Conservation (phyloP, 1,284 basidiomycete genomes). For the Bjerkandera adusta region DNA sequence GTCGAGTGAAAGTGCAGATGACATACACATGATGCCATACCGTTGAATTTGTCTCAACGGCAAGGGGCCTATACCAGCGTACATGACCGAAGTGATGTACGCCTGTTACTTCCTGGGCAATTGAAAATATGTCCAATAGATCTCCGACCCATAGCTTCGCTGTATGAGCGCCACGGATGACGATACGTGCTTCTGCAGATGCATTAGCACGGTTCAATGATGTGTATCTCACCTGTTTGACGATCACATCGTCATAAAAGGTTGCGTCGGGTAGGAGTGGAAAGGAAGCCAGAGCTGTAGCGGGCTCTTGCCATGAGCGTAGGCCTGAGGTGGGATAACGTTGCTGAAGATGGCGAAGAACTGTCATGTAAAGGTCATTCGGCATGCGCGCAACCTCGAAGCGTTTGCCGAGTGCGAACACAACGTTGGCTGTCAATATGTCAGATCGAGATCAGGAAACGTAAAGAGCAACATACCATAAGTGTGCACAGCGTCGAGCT, state of each 20-base stretch:
- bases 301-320: neutral
- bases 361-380: neutral
- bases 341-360: no score
- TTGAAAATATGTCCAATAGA: neutral
- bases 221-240: slow-evolving; percentile 18
- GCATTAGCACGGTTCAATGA: slow-evolving; percentile 10
- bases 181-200: slow-evolving; percentile 5
- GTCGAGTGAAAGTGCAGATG: no score
- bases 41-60: neutral
- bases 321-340: no score
- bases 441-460: neutral
- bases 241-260: slow-evolving; percentile 23
- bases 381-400: neutral
- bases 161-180: neutral
- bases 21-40: neutral
- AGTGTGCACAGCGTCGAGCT: neutral
- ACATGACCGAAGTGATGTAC: neutral
- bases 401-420: neutral
- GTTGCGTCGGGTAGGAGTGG: slow-evolving; percentile 4
- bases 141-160: slow-evolving; percentile 1
- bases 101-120: neutral
- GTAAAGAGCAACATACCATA: neutral
- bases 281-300: neutral
- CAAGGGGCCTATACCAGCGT: neutral
- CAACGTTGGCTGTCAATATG: neutral